Base-by-base conservation (phyloP, 2,329 filamentous ascomycete genomes). In the Fusarium guadeloupense region DNA sequence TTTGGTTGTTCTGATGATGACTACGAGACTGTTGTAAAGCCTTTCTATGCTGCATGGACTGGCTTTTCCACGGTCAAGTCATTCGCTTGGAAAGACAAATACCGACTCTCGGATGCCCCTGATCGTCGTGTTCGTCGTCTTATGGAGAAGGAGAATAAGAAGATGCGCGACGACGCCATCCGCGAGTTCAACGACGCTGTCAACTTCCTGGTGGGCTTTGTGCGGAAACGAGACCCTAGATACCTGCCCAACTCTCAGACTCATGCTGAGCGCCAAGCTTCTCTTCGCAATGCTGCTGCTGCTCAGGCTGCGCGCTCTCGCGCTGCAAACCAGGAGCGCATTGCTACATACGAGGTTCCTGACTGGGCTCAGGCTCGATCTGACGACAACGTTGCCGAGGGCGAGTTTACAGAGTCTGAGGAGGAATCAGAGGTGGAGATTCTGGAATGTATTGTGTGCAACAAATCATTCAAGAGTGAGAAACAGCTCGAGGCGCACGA, bases 71-170 rank as follows among this genome's bases (percentile, higher is more conserved):
- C 95, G 0, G 84, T 80, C 37, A 98, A 98, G 73, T 87, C 85
- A 0, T 99, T 96, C 73, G 83, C 90, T 2, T 99, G 95, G 94
- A 91, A 89, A 72, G 93, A 99, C 72, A 84, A 86, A 58, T 95
- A 96, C 76, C 85, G 90, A 43, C 82, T 93, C 17, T 89, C 90
- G 0, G 93, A 97, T 68, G 94, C 93, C 2, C 92, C 93, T 2
- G 94, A 99, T 76, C 87, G 95, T 44, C 86, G 89, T 31, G 83
- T 92, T 14, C 87, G 94, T 45, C 86, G 95, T 26, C 71, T 92
- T 33, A 96, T 98, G 88, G 95, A 98, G 72, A 97, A 97, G 75
- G 94, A 97, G 73, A 99, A 99, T 75, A 91, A 88, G 67, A 90
- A 90, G 62, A 77, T 89, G 20, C 85, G 95, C 46, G 93, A 97